phyloP scores from a whole-genome alignment of 139 green algal species.

The Pedinophyceae sp. region DNA sequence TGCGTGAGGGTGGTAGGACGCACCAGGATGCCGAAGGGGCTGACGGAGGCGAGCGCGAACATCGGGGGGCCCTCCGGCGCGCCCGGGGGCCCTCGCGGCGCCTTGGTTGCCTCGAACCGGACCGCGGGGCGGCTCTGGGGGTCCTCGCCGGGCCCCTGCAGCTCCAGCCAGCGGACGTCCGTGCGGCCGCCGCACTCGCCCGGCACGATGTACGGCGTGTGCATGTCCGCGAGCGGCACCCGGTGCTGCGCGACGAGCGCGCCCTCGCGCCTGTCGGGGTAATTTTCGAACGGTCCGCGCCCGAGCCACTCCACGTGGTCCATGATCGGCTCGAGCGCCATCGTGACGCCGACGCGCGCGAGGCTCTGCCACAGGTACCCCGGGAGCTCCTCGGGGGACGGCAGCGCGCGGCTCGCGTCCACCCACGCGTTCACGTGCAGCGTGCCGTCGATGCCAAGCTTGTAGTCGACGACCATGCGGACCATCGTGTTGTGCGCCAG shows the following conservation, averaged over 20 bases:
- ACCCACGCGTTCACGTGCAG: background rate
- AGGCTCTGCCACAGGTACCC: background rate
- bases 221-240: slow-evolving; percentile 25
- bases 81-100: too few species aligned
- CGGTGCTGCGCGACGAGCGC: slow-evolving; percentile 20
- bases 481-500: too few species aligned
- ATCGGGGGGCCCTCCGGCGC: too few species aligned
- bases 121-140: background rate
- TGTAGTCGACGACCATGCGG: too few species aligned
- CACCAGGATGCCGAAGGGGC: too few species aligned
- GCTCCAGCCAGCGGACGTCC: slow-evolving; percentile 45
- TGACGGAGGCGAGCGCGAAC: too few species aligned
- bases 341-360: slow-evolving; percentile 13
- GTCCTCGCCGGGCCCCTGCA: slow-evolving; percentile 9
- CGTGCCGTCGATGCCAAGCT: background rate
- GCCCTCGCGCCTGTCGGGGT: slow-evolving; percentile 59
- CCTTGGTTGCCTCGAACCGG: background rate
- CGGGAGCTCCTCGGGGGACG: background rate
- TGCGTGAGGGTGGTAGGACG: too few species aligned
- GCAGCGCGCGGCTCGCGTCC: background rate
- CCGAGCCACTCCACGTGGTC: slow-evolving; percentile 47
- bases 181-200: slow-evolving; percentile 49
- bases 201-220: slow-evolving; percentile 77
- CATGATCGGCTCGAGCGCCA: background rate
- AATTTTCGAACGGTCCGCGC: slow-evolving; percentile 77